Evolutionary conservation across 495 filamentous ascomycete genomes (phyloP).

Genomic region (Podospora pseudopauciseta): DNA sequence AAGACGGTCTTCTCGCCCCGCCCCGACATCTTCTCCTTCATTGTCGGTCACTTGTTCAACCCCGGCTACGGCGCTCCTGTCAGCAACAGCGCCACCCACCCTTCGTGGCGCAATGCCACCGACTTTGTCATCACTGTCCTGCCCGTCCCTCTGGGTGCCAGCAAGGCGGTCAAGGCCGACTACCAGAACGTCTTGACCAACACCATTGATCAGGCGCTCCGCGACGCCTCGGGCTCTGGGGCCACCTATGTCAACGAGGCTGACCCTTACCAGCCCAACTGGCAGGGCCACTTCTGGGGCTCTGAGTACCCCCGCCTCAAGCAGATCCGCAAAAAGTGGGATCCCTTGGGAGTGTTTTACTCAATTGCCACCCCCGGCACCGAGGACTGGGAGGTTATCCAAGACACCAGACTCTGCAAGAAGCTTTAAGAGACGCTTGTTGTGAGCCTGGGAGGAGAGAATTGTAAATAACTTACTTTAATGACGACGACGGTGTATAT

Average conservation of each 20-base stretch:
- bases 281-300: slow-evolving; percentile 41
- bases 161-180: slow-evolving; percentile 21
- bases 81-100: slow-evolving; percentile 47
- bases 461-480: background rate
- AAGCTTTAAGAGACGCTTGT: slow-evolving; percentile 4
- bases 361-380: slow-evolving; percentile 39
- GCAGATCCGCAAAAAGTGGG: slow-evolving; percentile 49
- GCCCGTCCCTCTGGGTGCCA: slow-evolving; percentile 13
- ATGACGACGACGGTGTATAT: background rate
- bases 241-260: slow-evolving; percentile 50
- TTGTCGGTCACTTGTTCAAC: slow-evolving; percentile 42
- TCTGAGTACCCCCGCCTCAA: slow-evolving; percentile 32
- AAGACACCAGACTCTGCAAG: slow-evolving; percentile 37
- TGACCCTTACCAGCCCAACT: slow-evolving; percentile 43
- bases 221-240: slow-evolving; percentile 28
- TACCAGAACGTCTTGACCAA: slow-evolving; percentile 27
- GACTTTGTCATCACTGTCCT: slow-evolving; percentile 25
- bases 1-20: slow-evolving; percentile 24
- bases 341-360: slow-evolving; percentile 52
- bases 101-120: slow-evolving; percentile 45
- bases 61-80: slow-evolving; percentile 35
- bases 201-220: slow-evolving; percentile 27
- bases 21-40: slow-evolving; percentile 23
- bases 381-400: slow-evolving; percentile 39
- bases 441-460: background rate